These are phyloP conservation scores for Globisporangium spiculum DNA, from an alignment of 352 stramenopile genomes.

Conservation along the genomic window DNA sequence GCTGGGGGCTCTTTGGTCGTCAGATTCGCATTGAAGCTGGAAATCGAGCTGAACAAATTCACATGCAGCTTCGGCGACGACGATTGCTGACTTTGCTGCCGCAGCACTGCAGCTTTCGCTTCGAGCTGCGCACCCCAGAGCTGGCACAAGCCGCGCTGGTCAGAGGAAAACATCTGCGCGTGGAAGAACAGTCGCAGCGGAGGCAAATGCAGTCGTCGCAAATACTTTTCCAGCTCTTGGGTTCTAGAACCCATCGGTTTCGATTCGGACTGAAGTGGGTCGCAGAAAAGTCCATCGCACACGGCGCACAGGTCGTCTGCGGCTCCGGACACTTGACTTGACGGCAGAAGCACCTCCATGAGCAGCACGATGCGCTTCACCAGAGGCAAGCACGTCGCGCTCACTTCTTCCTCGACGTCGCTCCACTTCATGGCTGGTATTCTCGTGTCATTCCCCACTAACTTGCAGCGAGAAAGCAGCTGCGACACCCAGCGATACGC, in stretches of 20 bases:
- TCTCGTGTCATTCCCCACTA: conserved; percentile 14
- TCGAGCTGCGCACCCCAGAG: conserved; percentile 73
- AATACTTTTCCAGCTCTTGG: conserved; percentile 34
- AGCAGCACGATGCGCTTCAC: conserved; percentile 58
- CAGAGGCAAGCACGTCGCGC: conserved; percentile 47
- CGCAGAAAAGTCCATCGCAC: conserved; percentile 58
- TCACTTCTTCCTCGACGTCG: conserved; percentile 41
- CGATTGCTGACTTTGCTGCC: conserved; percentile 22
- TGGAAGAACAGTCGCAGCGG: conserved; percentile 71
- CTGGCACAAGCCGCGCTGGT: conserved; percentile 62
- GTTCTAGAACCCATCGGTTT: not conserved
- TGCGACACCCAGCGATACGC: conserved; percentile 49
- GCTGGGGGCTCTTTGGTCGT: conserved; percentile 3
- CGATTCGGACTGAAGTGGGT: conserved; percentile 5
- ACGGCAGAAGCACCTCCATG: conserved; percentile 52
- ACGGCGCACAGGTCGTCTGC: conserved; percentile 40
- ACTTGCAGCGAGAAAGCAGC: conserved; percentile 43
- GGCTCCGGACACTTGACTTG: conserved; percentile 8
- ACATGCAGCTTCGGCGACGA: not conserved
- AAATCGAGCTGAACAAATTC: conserved; percentile 8
- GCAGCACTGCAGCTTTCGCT: conserved; percentile 60
- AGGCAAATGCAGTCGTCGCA: conserved; percentile 63
- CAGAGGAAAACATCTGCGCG: conserved; percentile 48
- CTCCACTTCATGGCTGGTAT: not conserved
- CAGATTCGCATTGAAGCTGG: not conserved